Evolutionary conservation across 2,329 filamentous ascomycete species (phyloP), one percentile per base, ranked within the genome.

Genomic region (Fusarium nisikadoi): DNA sequence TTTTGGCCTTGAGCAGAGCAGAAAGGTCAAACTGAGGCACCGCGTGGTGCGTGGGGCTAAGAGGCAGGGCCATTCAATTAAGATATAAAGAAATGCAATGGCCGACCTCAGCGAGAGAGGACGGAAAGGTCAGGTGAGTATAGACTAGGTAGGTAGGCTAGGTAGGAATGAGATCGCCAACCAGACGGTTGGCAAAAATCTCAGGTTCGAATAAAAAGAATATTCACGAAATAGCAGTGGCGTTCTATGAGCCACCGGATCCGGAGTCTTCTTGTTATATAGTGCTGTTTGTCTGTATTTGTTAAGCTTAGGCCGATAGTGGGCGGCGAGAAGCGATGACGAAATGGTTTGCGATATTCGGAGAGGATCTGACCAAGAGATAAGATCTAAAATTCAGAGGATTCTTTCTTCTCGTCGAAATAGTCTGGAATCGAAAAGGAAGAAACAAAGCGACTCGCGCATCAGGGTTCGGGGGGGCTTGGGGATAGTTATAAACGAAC

Each of bases 21-120:
- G 80, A 71, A 47, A 76, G 75, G 61, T 81, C 80, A 78, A 81
- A 80, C 74, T 80, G 78, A 78, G 77, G 76, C 78, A 79, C 77
- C 77, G 75, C 75, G 76, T 75, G 77, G 78, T 78, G 79, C 74
- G 71, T 71, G 50, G 77, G 75, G 73, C 68, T 77, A 65, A 79
- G 72, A 53, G 78, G 77, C 70, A 79, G 71, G 71, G 79, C 79
- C 79, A 80, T 80, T 75, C 78, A 74, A 61, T 73, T 67, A 65
- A 68, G 64, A 62, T 49, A 57, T 47, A 66, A 65, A 50, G 61
- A 62, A 57, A 55, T 65, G 65, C 57, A 67, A 65, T 70, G 62
- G 72, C 68, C 59, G 72, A 77, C 72, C 75, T 65, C 61, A 49
- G 19, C 33, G 35, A 53, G 63, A 53, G 57, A 62, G 68, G 67